A percentile compares a stretch with the other conserved stretches of the same genome.
phyloP scores from a whole-genome alignment of 345 rosid species.

The Orychophragmus violaceus region DNA sequence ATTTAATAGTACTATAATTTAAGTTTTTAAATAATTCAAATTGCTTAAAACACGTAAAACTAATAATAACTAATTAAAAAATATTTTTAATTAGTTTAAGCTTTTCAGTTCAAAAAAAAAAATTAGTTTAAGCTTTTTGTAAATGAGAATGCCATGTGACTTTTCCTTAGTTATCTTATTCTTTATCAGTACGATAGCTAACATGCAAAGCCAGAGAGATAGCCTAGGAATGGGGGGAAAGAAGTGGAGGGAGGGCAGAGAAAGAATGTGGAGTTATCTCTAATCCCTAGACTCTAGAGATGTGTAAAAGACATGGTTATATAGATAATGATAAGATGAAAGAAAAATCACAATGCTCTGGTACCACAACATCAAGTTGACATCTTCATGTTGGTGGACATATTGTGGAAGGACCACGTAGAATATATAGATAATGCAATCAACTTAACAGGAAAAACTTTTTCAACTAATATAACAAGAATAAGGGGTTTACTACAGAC shows the following conservation, averaged over 20 bases:
- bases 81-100: too few species aligned
- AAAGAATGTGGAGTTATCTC: slow-evolving; percentile 5
- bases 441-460: not conserved
- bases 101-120: too few species aligned
- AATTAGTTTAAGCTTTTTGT: not conserved
- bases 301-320: not conserved
- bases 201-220: too few species aligned
- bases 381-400: not conserved
- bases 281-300: not conserved
- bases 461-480: slow-evolving; percentile 6
- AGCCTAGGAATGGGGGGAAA: not conserved
- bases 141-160: not conserved
- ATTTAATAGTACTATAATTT: too few species aligned
- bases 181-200: not conserved
- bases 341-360: not conserved
- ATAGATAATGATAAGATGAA: not conserved
- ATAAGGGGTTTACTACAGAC: not conserved
- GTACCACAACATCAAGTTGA: slow-evolving; percentile 24
- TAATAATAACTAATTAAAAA: too few species aligned
- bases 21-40: too few species aligned
- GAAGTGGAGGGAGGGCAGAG: not conserved
- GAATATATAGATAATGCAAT: not conserved
- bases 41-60: too few species aligned
- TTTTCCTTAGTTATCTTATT: not conserved
- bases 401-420: slow-evolving; percentile 12